Evolutionary conservation across 2,329 filamentous ascomycete genomes (phyloP), one percentile per base, ranked within the genome.

Genomic region (Trichoderma endophyticum): DNA sequence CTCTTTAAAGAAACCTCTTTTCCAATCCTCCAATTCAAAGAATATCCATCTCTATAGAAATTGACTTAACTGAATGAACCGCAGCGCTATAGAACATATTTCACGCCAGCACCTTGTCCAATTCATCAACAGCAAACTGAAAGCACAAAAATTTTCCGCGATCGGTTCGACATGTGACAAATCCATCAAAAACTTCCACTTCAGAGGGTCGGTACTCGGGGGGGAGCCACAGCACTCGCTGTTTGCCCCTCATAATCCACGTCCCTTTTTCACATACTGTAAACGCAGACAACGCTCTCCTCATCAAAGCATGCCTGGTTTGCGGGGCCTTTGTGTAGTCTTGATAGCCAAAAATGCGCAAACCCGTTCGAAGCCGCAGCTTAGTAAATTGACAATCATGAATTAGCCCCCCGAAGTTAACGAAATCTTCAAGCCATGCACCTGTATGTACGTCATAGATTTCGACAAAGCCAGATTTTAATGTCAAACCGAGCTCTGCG

Each of bases 221-320:
- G 7, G 30, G 63, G 3, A 57, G 64, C 64, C 64, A 67, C 9
- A 57, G 15, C 32, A 57, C 30, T 9, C 64, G 48, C 51, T 67
- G 1, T 21, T 39, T 32, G 6, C 21, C 48, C n/a, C 32, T 26
- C 7, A 66, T 24, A 26, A 66, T 39, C 48, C 63, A 66, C 9
- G 1, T 39, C 21, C 21, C 15, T 1, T 32, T 2, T n/a, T 4
- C 1, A 21, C 0, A 48, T 1, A 8, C 4, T 8, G 32, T 32
- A 21, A 66, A 28, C 14, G 43, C n/a, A 3, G 43, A 56, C 11
- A 6, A 0, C 32, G 18, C 2, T 26, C n/a, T 63, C 14, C 2
- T 26, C 14, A 26, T 14, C 11, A 26, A 21, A 12, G 4, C 30
- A 2, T 18, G n/a, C 5, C 9, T 1, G 12, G 9, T 34, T 15